Evolutionary conservation across 495 filamentous ascomycete species (phyloP), one percentile per base, ranked within the genome.

Genomic region (Evernia prunastri): DNA sequence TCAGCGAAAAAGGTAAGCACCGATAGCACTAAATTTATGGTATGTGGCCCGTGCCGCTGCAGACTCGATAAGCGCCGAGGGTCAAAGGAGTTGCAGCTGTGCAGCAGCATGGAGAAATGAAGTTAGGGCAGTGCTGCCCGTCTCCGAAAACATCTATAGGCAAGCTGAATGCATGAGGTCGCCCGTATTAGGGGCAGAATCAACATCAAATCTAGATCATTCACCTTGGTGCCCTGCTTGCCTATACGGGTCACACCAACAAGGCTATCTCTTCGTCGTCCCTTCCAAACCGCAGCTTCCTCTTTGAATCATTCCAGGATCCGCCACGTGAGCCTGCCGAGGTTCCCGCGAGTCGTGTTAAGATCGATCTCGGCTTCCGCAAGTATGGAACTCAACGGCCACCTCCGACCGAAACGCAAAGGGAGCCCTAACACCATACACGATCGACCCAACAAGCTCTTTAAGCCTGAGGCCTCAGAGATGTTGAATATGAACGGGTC

Each of bases 341-440:
- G 47, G 15, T 31, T 59, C 5, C 47, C 53, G 56, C 65, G 45
- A 56, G 29, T 31, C 10, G 31, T 17, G 20, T 15, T n/a, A 4
- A 65, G 65, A 51, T n/a, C 56, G 72, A 57, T 76, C 57, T 70
- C 67, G 15, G 61, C 59, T 42, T 59, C 60, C 31, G 59, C 67
- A 42, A 76, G 64, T 57, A 86, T 86, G 83, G 80, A 83, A 69
- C 70, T 73, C 59, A 80, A 79, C 68, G 79, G 79, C 23, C 78
- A 84, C 56, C 66, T 74, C 58, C 74, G 79, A 61, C 72, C 77
- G 35, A 88, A 88, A 72, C 83, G 86, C 66, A 88, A 87, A 74
- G 82, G 82, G 69, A 83, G 78, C 67, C 73, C 83, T 54, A 72
- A 82, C 43, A 71, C 79, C 60, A 70, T 75, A 36, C 67, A 74